Evolutionary conservation across 208 protist genomes (phyloP).

Genomic region (Strigomonas galati): DNA sequence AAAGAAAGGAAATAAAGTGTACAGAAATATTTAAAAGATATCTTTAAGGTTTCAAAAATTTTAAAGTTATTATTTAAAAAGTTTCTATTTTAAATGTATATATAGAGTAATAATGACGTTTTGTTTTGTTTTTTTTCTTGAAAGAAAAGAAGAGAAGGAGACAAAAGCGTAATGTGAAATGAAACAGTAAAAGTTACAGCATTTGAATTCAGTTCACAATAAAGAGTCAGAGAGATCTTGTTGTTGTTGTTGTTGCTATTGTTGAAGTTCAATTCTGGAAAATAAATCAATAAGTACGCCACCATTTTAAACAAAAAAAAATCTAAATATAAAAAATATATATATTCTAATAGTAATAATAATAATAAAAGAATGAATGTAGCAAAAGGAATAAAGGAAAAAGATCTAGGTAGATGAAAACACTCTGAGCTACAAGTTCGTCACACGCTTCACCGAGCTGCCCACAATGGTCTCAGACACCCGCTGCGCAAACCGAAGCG

Average conservation of each 20-base stretch:
- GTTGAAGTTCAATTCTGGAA: no score
- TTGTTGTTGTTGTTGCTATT: no score
- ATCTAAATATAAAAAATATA: constrained; percentile 2
- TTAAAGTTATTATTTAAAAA: background rate
- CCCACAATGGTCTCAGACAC: constrained; percentile 89
- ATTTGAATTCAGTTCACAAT: background rate
- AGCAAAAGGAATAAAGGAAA: constrained; percentile 22
- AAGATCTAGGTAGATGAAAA: constrained; percentile 1
- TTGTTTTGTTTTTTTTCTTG: constrained; percentile 2
- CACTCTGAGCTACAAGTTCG: constrained; percentile 30
- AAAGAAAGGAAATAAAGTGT: background rate
- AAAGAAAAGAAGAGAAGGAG: constrained; percentile 4
- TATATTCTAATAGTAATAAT: constrained; percentile 2
- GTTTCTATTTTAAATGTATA: background rate
- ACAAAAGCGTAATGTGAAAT: background rate
- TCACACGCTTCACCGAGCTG: constrained; percentile 69
- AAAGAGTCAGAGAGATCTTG: no score
- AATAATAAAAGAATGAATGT: background rate
- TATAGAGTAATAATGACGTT: background rate
- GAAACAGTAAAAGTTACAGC: background rate
- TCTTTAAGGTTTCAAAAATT: background rate
- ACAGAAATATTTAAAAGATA: background rate
- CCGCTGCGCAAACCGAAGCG: constrained; percentile 90
- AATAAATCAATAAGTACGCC: constrained; percentile 8
- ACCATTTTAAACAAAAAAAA: background rate